These are phyloP conservation scores for Gracilaria caudata DNA, from an alignment of 23 red algal species.

Conservation along the genomic window DNA sequence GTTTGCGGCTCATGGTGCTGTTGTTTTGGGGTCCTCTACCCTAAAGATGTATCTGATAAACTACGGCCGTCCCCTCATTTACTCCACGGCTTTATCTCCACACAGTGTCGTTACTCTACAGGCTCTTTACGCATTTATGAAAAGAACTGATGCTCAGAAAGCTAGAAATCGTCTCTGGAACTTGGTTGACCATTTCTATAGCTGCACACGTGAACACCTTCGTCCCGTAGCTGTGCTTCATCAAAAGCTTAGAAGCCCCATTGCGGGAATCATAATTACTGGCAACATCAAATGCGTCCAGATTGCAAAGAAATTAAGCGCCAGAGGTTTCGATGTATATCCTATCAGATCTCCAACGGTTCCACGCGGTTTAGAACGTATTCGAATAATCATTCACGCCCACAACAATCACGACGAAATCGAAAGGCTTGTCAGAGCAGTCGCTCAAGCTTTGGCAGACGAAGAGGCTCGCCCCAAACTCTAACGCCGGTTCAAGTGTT, in stretches of 20 bases:
- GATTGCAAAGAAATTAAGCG: conserved; percentile 49
- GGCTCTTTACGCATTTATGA: conserved; percentile 65
- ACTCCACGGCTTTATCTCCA: conserved; percentile 80
- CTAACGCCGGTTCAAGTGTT: background rate
- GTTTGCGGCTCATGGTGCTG: conserved; percentile 86
- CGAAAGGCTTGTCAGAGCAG: conserved; percentile 53
- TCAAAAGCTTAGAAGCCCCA: conserved; percentile 34
- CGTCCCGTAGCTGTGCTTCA: conserved; percentile 7
- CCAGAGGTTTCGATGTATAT: conserved; percentile 69
- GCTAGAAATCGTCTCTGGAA: conserved; percentile 29
- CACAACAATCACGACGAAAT: conserved; percentile 83
- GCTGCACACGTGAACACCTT: background rate
- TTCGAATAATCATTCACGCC: conserved; percentile 89
- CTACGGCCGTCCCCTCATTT: conserved; percentile 98
- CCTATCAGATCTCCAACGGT: conserved; percentile 94
- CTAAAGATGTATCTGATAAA: conserved; percentile 82
- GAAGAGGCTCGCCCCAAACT: conserved; percentile 12
- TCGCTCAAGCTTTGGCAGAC: conserved; percentile 34
- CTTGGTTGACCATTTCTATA: conserved; percentile 57
- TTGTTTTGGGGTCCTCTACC: conserved; percentile 41
- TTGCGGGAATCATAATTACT: conserved; percentile 70
- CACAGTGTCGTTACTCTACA: conserved; percentile 52
- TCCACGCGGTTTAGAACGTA: conserved; percentile 78
- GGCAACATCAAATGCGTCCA: conserved; percentile 64
- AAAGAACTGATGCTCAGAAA: conserved; percentile 14